Conservation (phyloP, 1,284 basidiomycete genomes). For the Puccinia horiana region DNA sequence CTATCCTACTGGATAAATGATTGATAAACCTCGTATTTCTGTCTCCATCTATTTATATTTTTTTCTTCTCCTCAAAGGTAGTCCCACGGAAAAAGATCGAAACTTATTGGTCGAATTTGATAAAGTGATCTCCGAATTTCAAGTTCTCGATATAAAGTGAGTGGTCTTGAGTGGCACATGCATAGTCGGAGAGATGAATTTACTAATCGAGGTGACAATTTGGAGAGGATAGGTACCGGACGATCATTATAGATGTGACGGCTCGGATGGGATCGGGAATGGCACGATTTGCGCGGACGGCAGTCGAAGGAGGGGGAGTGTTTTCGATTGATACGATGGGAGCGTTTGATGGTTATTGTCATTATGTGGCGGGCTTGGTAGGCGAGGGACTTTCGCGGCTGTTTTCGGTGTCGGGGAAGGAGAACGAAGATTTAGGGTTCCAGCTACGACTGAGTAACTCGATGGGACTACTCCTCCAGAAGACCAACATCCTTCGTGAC, state of each 20-base stretch:
- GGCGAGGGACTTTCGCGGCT: constrained; percentile 92
- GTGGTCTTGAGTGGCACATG: background rate
- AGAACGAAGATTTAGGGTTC: constrained; percentile 72
- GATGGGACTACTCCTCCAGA: constrained; percentile 95
- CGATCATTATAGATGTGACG: constrained; percentile 74
- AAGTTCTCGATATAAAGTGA: constrained; percentile 63
- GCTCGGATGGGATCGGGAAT: constrained; percentile 82
- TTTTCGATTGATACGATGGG: constrained; percentile 68
- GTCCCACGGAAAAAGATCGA: constrained; percentile 86
- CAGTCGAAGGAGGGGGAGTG: constrained; percentile 62
- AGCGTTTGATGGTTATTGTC: constrained; percentile 96
- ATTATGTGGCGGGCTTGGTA: constrained; percentile 96
- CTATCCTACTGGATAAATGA: background rate
- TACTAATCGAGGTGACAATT: background rate
- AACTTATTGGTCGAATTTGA: constrained; percentile 84
- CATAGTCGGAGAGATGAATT: background rate
- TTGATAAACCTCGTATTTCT: background rate
- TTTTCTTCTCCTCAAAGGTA: constrained; percentile 58
- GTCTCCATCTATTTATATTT: background rate
- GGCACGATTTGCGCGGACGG: constrained; percentile 88
- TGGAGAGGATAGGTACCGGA: constrained; percentile 65
- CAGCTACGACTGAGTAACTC: constrained; percentile 88
- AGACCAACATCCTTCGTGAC: constrained; percentile 97
- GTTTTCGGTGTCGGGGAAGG: constrained; percentile 84
- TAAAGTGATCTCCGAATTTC: constrained; percentile 78